phyloP scores from a whole-genome alignment of 2,329 filamentous ascomycete genomes.

The Diaporthe helianthi region DNA sequence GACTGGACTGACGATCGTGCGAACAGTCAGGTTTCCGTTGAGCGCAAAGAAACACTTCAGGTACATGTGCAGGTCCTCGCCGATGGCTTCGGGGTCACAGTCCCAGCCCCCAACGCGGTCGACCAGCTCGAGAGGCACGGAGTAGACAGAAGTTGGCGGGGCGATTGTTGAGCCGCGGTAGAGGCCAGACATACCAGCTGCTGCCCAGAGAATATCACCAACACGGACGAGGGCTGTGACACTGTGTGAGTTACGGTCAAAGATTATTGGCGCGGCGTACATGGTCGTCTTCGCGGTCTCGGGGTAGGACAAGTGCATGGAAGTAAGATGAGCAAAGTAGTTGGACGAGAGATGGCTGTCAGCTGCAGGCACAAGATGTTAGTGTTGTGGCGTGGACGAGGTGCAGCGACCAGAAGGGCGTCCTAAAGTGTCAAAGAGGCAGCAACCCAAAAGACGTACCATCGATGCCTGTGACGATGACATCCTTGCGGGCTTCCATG shows the following conservation, averaged over 20 bases:
- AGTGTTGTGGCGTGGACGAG: slow-evolving; percentile 41
- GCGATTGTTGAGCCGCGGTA: slow-evolving; percentile 69
- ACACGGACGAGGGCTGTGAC: slow-evolving; percentile 74
- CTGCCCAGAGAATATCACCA: slow-evolving; percentile 75
- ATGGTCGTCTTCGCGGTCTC: slow-evolving; percentile 68
- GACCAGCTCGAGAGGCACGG: slow-evolving; percentile 69
- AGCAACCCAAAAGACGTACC: slow-evolving; percentile 55
- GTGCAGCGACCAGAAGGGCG: slow-evolving; percentile 25
- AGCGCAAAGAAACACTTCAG: slow-evolving; percentile 79
- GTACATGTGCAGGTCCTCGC: slow-evolving; percentile 80
- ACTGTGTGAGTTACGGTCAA: slow-evolving; percentile 74
- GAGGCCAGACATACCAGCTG: slow-evolving; percentile 73
- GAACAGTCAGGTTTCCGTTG: slow-evolving; percentile 71
- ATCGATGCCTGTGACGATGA: slow-evolving; percentile 76
- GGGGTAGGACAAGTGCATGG: slow-evolving; percentile 66
- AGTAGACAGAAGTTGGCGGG: slow-evolving; percentile 78
- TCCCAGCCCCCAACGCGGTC: slow-evolving; percentile 78
- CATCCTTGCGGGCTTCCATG: slow-evolving; percentile 60
- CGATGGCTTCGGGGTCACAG: slow-evolving; percentile 72
- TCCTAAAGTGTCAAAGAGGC: slow-evolving; percentile 1
- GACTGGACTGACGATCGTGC: slow-evolving; percentile 71
- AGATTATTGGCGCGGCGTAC: slow-evolving; percentile 75
- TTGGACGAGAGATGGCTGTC: slow-evolving; percentile 74
- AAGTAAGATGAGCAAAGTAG: slow-evolving; percentile 71
- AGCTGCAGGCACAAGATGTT: slow-evolving; percentile 53